These are phyloP conservation scores for Avena sativa DNA, from an alignment of 176 grass and related monocot species.

Conservation along the genomic window DNA sequence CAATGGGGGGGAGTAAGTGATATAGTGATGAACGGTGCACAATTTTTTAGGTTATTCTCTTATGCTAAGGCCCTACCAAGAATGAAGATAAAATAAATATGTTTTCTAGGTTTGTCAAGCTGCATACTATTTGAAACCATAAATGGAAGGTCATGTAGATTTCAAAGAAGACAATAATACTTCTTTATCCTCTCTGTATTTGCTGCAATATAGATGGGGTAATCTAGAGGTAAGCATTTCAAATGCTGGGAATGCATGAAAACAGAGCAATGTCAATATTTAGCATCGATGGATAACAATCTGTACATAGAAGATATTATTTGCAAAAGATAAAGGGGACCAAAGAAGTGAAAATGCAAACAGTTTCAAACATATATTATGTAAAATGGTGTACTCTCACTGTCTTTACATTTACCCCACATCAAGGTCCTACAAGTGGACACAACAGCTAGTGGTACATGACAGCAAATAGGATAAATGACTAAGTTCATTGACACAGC, in stretches of 20 bases:
- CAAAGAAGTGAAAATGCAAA: not conserved
- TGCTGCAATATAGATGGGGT: not conserved
- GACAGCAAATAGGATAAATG: not conserved
- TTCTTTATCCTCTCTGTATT: not conserved
- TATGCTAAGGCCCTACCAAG: no score
- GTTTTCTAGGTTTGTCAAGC: not conserved
- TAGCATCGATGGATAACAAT: not conserved
- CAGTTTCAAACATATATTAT: not conserved
- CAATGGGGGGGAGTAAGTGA: no score
- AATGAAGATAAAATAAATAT: not conserved
- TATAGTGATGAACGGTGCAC: no score
- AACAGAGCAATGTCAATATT: not conserved
- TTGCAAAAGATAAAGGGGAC: not conserved
- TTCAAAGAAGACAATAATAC: not conserved
- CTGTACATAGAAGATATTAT: not conserved
- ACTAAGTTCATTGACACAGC: not conserved
- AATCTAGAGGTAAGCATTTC: not conserved
- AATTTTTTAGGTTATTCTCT: no score
- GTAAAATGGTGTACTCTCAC: not conserved
- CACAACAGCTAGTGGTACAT: not conserved
- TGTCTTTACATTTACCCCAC: not conserved
- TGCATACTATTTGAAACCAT: not conserved
- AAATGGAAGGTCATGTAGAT: not conserved
- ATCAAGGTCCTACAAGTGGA: not conserved
- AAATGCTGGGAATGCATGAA: not conserved